Base-by-base conservation (phyloP, 106 monocot species). In the Acorus gramineus region DNA sequence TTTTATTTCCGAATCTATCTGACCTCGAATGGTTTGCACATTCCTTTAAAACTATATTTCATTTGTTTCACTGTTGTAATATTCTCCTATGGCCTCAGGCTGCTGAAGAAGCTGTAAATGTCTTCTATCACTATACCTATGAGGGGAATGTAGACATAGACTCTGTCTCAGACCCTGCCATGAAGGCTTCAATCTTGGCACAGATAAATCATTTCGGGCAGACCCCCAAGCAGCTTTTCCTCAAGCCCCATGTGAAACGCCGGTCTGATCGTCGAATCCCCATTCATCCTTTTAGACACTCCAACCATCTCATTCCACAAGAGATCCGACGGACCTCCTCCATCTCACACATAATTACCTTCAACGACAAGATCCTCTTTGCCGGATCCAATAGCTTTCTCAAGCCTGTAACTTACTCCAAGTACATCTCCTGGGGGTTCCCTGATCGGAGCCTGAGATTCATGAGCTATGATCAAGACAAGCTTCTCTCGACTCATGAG, bases 191-290 rank as follows among this genome's bases (percentile, higher is more conserved):
- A 51, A 96, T 96, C 48, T 71, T 96, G 42, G 96, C 96, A 10
- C 96, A 96, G 63, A 96, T 96, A 12, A 96, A 96, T 78, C 96
- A 96, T 60, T 96, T 96, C 64, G 96, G 96, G 47, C 96, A 96
- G 59, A 96, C 96, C 7, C 96, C 96, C 13, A 96, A 96, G 66
- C 96, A 96, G 57, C 73, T 96, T 14, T 96, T 96, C 63, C 76
- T 61, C 14, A 96, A 96, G 50, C 76, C 96, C 28, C 96, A 96
- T 60, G 80, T 73, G 6, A 89, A 85, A 65, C 75, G 96, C 7
- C 78, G 81, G 47, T 60, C 76, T 10, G 85, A 96, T 56, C 71
- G 83, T 12, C 86, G 84, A 53, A 12, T 66, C 14, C 85, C 69
- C 8, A 85, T 70, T 28, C 90, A 91, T 60, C 96, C 91, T 5